Evolutionary conservation across 345 rosid genomes (phyloP), one percentile per base, ranked within the genome.

Genomic region (Psidium friedrichsthalianum): DNA sequence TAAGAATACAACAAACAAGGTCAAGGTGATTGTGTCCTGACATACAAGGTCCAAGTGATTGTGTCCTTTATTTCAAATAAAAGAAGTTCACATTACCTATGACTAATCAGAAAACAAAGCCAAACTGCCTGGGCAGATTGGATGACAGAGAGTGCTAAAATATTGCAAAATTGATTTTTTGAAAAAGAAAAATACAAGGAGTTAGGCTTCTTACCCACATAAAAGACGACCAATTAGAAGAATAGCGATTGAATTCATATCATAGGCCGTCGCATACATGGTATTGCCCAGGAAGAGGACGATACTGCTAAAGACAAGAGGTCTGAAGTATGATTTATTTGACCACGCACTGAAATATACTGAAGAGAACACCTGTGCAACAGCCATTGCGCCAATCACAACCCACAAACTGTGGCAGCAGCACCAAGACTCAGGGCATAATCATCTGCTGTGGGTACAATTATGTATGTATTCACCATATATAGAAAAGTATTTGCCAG

Each of bases 341-440:
- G 99, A 98, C 98, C 99, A 98, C 11, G 98, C 99, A 88, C 99
- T 98, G 88, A 96, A 96, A 92, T 98, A 98, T 80, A 96, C 95
- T 3, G 99, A 98, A 54, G 99, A 98, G 89, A 98, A 98, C 83
- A 98, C 92, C 90, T 98, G 98, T 5, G 99, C 99, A 69, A 96
- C 94, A 49, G 99, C 99, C 99, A 98, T 98, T 86, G 99, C 92
- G 83, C 99, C 99, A 86, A 98, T 96, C 64, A 98, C 99, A 86
- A 95, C 64, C 99, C 99, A 78, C 99, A 96, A 90, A 98, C 99
- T 51, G 99, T 98, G 82, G 99, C 97, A 40, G 99, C 95, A 83
- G 99, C 99, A 83, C 98, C 99, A 86, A 96, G 99, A 89, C 96
- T 93, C 92, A 88, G 86, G 8, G 99, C 93, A 86, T 96, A 96